Base-by-base conservation (phyloP, 495 filamentous ascomycete genomes). In the Penicillium angulare region DNA sequence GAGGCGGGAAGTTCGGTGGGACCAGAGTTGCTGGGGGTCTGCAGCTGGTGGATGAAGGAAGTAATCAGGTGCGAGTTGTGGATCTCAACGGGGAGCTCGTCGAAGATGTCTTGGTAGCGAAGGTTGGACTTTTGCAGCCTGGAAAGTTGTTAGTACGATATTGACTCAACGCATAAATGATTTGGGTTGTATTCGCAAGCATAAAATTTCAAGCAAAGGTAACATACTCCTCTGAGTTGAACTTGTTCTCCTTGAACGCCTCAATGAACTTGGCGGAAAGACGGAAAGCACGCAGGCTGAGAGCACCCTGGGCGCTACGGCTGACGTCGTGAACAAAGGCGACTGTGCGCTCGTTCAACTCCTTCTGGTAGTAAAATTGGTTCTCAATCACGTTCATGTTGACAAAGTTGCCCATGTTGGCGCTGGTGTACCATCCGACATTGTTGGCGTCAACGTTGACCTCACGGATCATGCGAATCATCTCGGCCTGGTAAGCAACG, bases 361-460 rank as follows among this genome's bases (percentile, higher is more conserved):
- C 89, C 63, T 87, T 90, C 78, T 98, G 93, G 75, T 96, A 97
- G 74, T 89, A 88, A 72, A 86, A 92, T 72, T 97, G 93, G 72
- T 97, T 98, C 79, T 98, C 93, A 75, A 97, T 89, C 64, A 95
- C 90, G 76, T 88, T 90, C 59, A 86, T 69, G 76, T 88, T 96
- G 74, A 97, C 81, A 52, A 97, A 98, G 79, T 97, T 97, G 65
- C 93, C 95, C 84, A 98, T 93, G 73, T 90, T 96, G 50, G 92
- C 90, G 72, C 91, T 97, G 47, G 90, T 96, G 73, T 98, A 98
- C 92, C 92, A 98, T 50, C 93, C 93, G 47, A 95, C 90, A 59
- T 90, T 96, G 76, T 97, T 95, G 53, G 93, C 93, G 69, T 98
- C 93, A 47, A 97, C 88, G 66, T 98, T 98, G 59, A 98, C 95